These are phyloP conservation scores for Phialophora macrospora DNA, from an alignment of 2,329 filamentous ascomycete species.

Conservation along the genomic window DNA sequence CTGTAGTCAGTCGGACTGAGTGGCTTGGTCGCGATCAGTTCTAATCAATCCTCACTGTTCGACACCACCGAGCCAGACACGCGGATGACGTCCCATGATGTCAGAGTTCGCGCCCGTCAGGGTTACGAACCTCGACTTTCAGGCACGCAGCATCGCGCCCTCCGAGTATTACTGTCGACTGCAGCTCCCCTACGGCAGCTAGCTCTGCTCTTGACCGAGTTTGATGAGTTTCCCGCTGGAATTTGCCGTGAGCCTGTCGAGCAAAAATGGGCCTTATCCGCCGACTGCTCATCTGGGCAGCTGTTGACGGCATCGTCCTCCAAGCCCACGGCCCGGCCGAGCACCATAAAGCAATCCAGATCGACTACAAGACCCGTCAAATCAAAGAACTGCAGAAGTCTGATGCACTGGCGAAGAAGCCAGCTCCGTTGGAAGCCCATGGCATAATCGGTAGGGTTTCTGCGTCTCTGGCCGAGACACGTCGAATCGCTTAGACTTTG, in stretches of 20 bases:
- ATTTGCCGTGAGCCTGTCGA: background rate
- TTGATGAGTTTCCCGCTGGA: background rate
- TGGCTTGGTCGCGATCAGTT: background rate
- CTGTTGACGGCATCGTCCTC: slow-evolving; percentile 80
- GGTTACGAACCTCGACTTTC: background rate
- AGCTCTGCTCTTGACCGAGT: background rate
- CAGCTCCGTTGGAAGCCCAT: slow-evolving; percentile 54
- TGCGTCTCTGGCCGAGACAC: background rate
- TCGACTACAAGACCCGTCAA: slow-evolving; percentile 69
- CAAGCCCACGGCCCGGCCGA: slow-evolving; percentile 66
- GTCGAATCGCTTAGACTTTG: slow-evolving; percentile 13
- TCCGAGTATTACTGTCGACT: background rate
- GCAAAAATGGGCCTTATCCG: slow-evolving; percentile 70
- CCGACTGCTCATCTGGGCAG: slow-evolving; percentile 79
- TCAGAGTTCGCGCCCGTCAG: slow-evolving; percentile 1
- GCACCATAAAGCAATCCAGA: slow-evolving; percentile 62
- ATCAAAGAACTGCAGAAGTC: slow-evolving; percentile 52
- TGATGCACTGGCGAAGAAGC: slow-evolving; percentile 42
- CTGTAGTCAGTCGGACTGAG: background rate
- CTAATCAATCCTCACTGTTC: background rate
- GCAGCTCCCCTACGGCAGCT: background rate
- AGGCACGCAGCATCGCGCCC: background rate
- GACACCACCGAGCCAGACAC: too few species aligned
- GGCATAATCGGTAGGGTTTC: slow-evolving; percentile 61
- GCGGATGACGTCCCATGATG: slow-evolving; percentile 16